These are phyloP conservation scores for Coemansia sp. DNA, from an alignment of 192 early-diverging fungal species.

Conservation along the genomic window DNA sequence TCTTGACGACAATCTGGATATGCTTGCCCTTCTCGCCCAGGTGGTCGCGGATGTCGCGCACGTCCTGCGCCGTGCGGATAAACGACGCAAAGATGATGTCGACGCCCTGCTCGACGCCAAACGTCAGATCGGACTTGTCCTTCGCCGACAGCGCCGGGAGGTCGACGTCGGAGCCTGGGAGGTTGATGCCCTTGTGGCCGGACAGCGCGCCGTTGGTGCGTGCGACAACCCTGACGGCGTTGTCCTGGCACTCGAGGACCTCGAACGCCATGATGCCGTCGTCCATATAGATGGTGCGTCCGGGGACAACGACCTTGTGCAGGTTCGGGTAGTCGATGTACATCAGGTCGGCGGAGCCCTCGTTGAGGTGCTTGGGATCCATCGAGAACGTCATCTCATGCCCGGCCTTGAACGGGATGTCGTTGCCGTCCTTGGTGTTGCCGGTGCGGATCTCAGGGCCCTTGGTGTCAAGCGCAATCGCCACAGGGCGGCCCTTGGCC, in stretches of 20 bases:
- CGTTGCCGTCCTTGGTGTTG: conserved; percentile 71
- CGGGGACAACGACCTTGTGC: conserved; percentile 71
- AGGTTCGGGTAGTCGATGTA: conserved; percentile 84
- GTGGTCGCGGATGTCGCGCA: conserved; percentile 84
- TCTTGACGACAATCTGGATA: conserved; percentile 97
- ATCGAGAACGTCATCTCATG: conserved; percentile 81
- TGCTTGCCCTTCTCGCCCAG: conserved; percentile 77
- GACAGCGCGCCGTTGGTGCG: conserved; percentile 87
- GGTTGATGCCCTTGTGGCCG: conserved; percentile 95
- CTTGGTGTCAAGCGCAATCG: conserved; percentile 83
- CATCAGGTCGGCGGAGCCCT: conserved; percentile 67
- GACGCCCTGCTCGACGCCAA: conserved; percentile 93
- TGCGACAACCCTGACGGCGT: conserved; percentile 69
- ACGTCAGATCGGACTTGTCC: conserved; percentile 86
- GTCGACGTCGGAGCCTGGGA: conserved; percentile 88
- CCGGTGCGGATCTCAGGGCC: conserved; percentile 90
- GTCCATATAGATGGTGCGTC: conserved; percentile 85
- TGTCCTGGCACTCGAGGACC: conserved; percentile 72
- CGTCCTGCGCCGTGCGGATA: conserved; percentile 90
- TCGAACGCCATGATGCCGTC: conserved; percentile 96
- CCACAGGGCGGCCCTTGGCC: conserved; percentile 56
- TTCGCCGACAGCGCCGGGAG: conserved; percentile 95
- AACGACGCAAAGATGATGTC: conserved; percentile 97
- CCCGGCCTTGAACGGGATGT: conserved; percentile 72
- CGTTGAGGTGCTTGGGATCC: conserved; percentile 63